Conservation (phyloP, 257 asterid genomes). For the Nyctanthes arbortristis region DNA sequence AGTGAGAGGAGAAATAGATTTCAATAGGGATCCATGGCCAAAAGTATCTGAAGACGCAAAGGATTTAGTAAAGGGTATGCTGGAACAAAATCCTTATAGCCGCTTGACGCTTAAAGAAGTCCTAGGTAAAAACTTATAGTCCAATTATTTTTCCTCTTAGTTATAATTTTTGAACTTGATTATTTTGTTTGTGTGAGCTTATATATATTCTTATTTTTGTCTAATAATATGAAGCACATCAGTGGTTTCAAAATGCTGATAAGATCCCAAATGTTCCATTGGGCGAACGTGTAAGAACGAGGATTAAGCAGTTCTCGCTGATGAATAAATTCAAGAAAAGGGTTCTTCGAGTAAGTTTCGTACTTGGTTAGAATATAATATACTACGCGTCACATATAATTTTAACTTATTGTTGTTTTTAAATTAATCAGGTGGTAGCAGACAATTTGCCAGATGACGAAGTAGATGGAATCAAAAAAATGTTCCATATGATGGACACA, state of each 20-base stretch:
- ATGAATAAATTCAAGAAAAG: slow-evolving; percentile 89
- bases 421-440: slow-evolving; percentile 61
- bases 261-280: slow-evolving; percentile 56
- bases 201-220: neutral
- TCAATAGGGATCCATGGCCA: slow-evolving; percentile 86
- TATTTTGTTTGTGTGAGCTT: neutral
- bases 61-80: slow-evolving; percentile 73
- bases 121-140: slow-evolving; percentile 43
- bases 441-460: slow-evolving; percentile 70
- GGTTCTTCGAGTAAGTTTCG: slow-evolving; percentile 76
- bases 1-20: slow-evolving; percentile 60
- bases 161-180: neutral
- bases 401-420: too few species aligned
- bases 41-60: slow-evolving; percentile 68
- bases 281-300: slow-evolving; percentile 73
- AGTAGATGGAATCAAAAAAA: slow-evolving; percentile 54
- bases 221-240: slow-evolving; percentile 37
- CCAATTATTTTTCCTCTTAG: neutral
- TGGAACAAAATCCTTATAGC: slow-evolving; percentile 59
- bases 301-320: slow-evolving; percentile 81
- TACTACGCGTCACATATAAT: too few species aligned
- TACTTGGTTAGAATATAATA: too few species aligned
- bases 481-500: slow-evolving; percentile 81
- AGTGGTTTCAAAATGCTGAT: slow-evolving; percentile 76
- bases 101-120: slow-evolving; percentile 68